Conservation (phyloP, 1,284 basidiomycete genomes). For the Ganoderma leucocontextum region DNA sequence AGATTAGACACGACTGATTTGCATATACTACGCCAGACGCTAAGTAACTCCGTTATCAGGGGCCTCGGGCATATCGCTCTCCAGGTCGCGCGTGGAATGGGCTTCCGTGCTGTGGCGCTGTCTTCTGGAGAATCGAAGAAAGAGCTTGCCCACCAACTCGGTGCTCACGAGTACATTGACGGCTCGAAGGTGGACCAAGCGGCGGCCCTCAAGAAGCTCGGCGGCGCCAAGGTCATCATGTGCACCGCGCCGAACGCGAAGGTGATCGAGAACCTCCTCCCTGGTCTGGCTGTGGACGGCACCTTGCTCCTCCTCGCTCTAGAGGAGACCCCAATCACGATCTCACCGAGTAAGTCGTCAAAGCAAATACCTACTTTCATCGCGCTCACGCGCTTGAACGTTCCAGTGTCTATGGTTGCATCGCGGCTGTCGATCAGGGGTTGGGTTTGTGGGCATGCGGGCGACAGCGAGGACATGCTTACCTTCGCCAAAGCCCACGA, state of each 20-base stretch:
- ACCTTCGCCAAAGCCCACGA: slow-evolving; percentile 32
- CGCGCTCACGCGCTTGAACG: background rate
- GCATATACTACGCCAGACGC: background rate
- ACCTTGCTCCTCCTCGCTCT: slow-evolving; percentile 35
- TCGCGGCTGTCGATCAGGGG: slow-evolving; percentile 34
- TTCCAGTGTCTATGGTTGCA: slow-evolving; percentile 23
- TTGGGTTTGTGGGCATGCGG: slow-evolving; percentile 34
- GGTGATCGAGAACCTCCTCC: slow-evolving; percentile 31
- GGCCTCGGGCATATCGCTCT: slow-evolving; percentile 46
- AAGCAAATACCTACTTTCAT: background rate
- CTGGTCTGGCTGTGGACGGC: slow-evolving; percentile 35
- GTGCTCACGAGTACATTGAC: slow-evolving; percentile 41
- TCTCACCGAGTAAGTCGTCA: slow-evolving; percentile 19
- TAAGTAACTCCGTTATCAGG: slow-evolving; percentile 19
- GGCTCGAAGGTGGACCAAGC: slow-evolving; percentile 37
- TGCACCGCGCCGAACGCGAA: slow-evolving; percentile 38
- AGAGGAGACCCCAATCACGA: slow-evolving; percentile 17
- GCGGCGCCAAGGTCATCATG: slow-evolving; percentile 42
- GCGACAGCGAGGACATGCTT: slow-evolving; percentile 36
- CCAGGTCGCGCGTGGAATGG: slow-evolving; percentile 41
- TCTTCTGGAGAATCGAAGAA: slow-evolving; percentile 41
- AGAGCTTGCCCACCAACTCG: slow-evolving; percentile 38
- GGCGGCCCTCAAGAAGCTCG: slow-evolving; percentile 37
- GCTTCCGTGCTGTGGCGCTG: slow-evolving; percentile 40
- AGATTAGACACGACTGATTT: slow-evolving; percentile 9